phyloP scores from a whole-genome alignment of 257 asterid species.

The Solanum stenotomum region DNA sequence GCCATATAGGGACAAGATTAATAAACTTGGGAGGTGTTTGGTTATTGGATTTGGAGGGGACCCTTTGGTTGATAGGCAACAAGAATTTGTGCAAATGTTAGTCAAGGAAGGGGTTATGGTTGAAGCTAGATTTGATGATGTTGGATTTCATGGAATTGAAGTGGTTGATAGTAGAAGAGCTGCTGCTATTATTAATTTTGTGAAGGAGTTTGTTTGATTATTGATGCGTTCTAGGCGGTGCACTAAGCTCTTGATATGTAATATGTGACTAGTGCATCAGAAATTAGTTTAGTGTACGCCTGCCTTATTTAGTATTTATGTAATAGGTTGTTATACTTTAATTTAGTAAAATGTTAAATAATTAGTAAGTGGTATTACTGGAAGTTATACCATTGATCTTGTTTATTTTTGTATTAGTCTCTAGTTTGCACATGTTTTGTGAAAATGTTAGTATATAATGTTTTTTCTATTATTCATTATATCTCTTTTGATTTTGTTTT shows the following conservation, averaged over 20 bases:
- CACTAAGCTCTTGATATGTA: not conserved
- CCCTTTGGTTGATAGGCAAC: constrained; percentile 73
- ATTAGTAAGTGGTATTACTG: not conserved
- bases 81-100: constrained; percentile 52
- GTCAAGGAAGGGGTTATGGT: constrained; percentile 49
- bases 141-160: constrained; percentile 70
- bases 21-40: constrained; percentile 50
- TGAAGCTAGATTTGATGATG: constrained; percentile 70
- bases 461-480: not conserved
- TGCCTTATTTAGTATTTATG: not conserved
- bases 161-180: constrained; percentile 51
- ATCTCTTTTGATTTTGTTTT: not conserved
- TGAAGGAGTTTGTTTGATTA: constrained; percentile 49
- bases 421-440: not conserved
- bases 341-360: too few species aligned
- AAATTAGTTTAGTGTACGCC: not conserved
- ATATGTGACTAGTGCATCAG: not conserved
- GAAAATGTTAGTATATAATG: not conserved
- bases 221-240: too few species aligned
- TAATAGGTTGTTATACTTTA: not conserved
- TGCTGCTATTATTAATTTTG: constrained; percentile 36
- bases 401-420: not conserved
- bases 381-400: not conserved
- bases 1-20: constrained; percentile 36
- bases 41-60: constrained; percentile 89